Base-by-base conservation (phyloP, 1,139 yeast species). In the Yamadazyma pseudoaaseri region DNA sequence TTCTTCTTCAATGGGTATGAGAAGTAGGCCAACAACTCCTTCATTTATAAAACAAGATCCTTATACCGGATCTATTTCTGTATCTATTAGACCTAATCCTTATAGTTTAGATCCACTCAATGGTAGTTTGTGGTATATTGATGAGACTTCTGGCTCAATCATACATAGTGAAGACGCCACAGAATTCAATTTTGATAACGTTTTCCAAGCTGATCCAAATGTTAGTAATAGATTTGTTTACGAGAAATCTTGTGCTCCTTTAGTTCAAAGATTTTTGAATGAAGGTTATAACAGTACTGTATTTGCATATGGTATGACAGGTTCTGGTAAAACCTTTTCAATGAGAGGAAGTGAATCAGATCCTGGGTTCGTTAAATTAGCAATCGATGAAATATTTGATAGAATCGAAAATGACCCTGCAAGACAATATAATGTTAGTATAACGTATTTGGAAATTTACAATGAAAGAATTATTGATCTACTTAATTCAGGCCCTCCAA, bases 281-380 rank as follows among this genome's bases (percentile, higher is more conserved):
- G 81, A 81, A 22, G 96, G 96, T 0, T 89, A 66, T 55, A 87
- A 89, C 52, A 95, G 92, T 7, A 90, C 96, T 0, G 81, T 90
- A 1, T 87, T 90, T 64, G 97, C 98, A 1, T 92, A 92, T 54
- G 98, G 98, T 2, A 54, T 54, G 42, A 54, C 97, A 0, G 97
- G 97, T 0, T 86, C 96, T 1, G 97, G 97, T 20, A 90, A 90
- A 56, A 90, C 97, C 0, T 84, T 78, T 52, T 82, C 95, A 3
- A 87, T 90, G 96, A 84, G 84, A 44, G 96, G 96, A 21, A 65
- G 73, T 9, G 66, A 62, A 0, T 46, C 54, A 1, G 87, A 85
- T 45, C 82, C 86, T 0, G 97, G 97, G 16, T 73, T 89, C 37
- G 86, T 89, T 27, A 83, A 85, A 16, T 64, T 81, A 26, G 84